Percentiles rank a stretch among this genome's conserved stretches.
Conservation (phyloP, 306 rosid species). For the Cucurbita pepo region DNA sequence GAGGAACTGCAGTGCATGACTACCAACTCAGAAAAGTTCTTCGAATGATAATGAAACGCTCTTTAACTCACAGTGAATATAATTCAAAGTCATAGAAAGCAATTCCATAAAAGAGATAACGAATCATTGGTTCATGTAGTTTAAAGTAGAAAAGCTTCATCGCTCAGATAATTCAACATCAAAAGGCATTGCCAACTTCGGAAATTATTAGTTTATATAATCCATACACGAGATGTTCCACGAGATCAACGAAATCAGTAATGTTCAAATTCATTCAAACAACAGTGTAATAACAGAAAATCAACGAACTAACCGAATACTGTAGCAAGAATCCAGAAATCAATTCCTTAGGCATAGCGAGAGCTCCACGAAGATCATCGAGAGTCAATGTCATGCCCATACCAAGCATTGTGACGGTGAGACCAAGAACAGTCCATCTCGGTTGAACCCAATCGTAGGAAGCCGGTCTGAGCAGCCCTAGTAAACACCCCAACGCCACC, state of each 20-base stretch:
- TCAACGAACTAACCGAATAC: slow-evolving; percentile 40
- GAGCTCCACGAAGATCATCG: slow-evolving; percentile 62
- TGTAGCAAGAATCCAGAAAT: slow-evolving; percentile 63
- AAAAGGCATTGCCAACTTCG: neutral
- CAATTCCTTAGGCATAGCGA: slow-evolving; percentile 67
- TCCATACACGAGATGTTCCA: neutral
- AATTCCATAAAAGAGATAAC: neutral
- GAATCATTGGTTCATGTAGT: neutral
- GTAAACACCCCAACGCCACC: slow-evolving; percentile 56
- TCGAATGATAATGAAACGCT: neutral
- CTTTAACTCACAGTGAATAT: neutral
- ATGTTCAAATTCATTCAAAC: neutral
- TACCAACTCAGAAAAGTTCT: neutral
- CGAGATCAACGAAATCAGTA: neutral
- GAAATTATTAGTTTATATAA: neutral
- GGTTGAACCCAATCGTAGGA: slow-evolving; percentile 66
- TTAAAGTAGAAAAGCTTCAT: neutral
- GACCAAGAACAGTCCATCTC: slow-evolving; percentile 32
- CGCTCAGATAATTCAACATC: neutral
- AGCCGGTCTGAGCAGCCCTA: slow-evolving; percentile 44
- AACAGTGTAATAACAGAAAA: neutral
- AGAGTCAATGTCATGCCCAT: slow-evolving; percentile 94
- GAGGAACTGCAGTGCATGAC: neutral
- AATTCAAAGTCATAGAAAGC: neutral
- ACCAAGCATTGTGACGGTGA: slow-evolving; percentile 58